Evolutionary conservation across 78 protist species (phyloP), one percentile per base, ranked within the genome.

Genomic region (Dictyostelium citrinum): DNA sequence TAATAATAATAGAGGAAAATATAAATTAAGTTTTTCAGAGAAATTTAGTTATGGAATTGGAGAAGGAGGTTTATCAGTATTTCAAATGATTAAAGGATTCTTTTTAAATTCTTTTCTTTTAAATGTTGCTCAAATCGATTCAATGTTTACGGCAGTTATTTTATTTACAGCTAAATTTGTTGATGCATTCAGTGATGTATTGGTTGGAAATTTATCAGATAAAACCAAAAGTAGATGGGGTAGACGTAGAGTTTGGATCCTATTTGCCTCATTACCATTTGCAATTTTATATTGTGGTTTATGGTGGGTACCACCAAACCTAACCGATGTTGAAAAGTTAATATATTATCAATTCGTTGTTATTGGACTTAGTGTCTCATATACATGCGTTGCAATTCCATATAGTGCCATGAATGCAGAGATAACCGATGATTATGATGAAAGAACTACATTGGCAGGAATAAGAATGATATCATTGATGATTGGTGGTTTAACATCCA

Each of bases 381-480:
- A 88, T 51, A 88, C 93, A 45, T 90, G 95, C 60, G 91, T 92
- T 10, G 96, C 91, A 0, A 85, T 92, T 41, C 96, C 96, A 14
- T 82, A 92, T 9, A 39, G 68, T 16, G 96, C 96, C 3, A 81
- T 92, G 92, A 92, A 84, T 70, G 91, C 96, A 5, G 96, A 92
- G n/a, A 76, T 92, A 7, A 78, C 96, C 60, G 76, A 60, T 35
- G 96, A 92, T 20, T 92, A 92, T 60, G 91, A 92, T 24, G 96
- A 92, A 43, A n/a, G 92, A 16, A 92, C 88, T 0, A 20, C 41
- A 16, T 77, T 90, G 33, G 84, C 95, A 1, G 85, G 85, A 1
- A 82, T 88, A 12, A 35, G 95, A 29, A 90, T 90, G 95, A 83
- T 90, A 41, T 81, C 90, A 7, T 35, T 83, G 16, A 90, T 90